A percentile compares a stretch with the other conserved stretches of the same genome.
phyloP scores from a whole-genome alignment of 2,329 filamentous ascomycete species.

The Metarhizium anisopliae region DNA sequence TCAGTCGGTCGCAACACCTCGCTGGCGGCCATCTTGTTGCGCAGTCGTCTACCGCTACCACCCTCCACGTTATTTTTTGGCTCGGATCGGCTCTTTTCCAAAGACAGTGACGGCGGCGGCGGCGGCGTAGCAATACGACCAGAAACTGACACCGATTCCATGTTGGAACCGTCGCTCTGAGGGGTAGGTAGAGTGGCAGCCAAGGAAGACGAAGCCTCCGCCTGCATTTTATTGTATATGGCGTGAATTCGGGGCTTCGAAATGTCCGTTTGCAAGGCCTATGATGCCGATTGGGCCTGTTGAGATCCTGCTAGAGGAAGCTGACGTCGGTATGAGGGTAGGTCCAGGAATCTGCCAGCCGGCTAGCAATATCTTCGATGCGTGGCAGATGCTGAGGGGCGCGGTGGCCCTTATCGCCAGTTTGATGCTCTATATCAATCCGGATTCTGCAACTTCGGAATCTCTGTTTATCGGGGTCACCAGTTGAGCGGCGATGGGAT shows the following conservation, averaged over 20 bases:
- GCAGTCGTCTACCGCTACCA: constrained; percentile 21
- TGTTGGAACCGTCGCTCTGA: background rate
- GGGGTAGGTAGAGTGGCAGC: constrained; percentile 17
- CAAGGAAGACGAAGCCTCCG: constrained; percentile 18
- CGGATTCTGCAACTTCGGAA: background rate
- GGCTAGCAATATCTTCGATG: background rate
- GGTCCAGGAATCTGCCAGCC: constrained; percentile 3
- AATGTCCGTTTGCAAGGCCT: constrained; percentile 3
- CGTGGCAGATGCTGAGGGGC: constrained; percentile 6
- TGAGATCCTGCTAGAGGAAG: constrained; percentile 15
- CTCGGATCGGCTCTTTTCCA: constrained; percentile 34
- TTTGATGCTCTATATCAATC: background rate
- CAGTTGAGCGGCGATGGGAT: background rate
- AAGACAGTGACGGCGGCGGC: constrained; percentile 19
- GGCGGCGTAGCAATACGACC: constrained; percentile 35
- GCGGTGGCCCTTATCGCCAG: constrained; percentile 5
- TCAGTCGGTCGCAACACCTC: constrained; percentile 26
- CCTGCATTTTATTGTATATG: constrained; percentile 20
- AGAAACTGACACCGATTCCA: constrained; percentile 11
- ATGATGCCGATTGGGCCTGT: constrained; percentile 10
- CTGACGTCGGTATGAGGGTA: constrained; percentile 11
- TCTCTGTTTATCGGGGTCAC: background rate
- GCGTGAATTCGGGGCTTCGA: background rate
- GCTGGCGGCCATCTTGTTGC: constrained; percentile 25
- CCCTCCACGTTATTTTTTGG: constrained; percentile 29